Conservation (phyloP, 2,329 filamentous ascomycete species). For the Sphaceloma murrayae region DNA sequence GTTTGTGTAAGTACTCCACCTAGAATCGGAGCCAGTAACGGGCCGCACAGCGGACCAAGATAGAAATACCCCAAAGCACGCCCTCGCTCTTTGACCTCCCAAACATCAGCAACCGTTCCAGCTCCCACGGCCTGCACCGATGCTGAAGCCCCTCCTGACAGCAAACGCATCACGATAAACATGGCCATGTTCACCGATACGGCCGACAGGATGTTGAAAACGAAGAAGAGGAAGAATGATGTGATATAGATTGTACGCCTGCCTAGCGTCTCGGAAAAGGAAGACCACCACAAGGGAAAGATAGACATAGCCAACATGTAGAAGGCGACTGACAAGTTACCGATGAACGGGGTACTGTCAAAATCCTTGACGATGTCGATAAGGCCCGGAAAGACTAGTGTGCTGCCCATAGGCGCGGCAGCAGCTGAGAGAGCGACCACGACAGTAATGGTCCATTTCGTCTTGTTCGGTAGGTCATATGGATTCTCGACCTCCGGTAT, state of each 20-base stretch:
- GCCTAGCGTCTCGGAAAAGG: slow-evolving; percentile 62
- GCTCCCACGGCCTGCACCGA: slow-evolving; percentile 76
- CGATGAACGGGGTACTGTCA: slow-evolving; percentile 52
- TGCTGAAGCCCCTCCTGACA: slow-evolving; percentile 66
- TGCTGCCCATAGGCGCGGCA: slow-evolving; percentile 72
- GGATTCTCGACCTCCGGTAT: slow-evolving; percentile 72
- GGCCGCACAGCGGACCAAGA: slow-evolving; percentile 65
- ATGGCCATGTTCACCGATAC: slow-evolving; percentile 60
- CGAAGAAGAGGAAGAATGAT: slow-evolving; percentile 61
- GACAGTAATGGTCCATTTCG: slow-evolving; percentile 77
- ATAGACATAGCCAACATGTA: slow-evolving; percentile 80
- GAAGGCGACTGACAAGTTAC: slow-evolving; percentile 66
- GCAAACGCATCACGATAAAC: slow-evolving; percentile 66
- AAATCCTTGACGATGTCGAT: slow-evolving; percentile 54
- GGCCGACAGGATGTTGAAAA: slow-evolving; percentile 62
- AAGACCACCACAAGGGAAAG: slow-evolving; percentile 80
- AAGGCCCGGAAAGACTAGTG: slow-evolving; percentile 71
- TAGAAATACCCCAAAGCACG: slow-evolving; percentile 78
- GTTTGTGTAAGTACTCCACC: slow-evolving; percentile 61
- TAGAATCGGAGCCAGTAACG: slow-evolving; percentile 64
- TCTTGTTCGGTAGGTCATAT: slow-evolving; percentile 59
- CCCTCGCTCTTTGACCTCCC: slow-evolving; percentile 63
- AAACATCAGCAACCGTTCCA: slow-evolving; percentile 73
- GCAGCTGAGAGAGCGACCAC: slow-evolving; percentile 68
- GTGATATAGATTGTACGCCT: slow-evolving; percentile 68